Evolutionary conservation across 2,329 filamentous ascomycete genomes (phyloP).

Genomic region (Fulvia fulva): DNA sequence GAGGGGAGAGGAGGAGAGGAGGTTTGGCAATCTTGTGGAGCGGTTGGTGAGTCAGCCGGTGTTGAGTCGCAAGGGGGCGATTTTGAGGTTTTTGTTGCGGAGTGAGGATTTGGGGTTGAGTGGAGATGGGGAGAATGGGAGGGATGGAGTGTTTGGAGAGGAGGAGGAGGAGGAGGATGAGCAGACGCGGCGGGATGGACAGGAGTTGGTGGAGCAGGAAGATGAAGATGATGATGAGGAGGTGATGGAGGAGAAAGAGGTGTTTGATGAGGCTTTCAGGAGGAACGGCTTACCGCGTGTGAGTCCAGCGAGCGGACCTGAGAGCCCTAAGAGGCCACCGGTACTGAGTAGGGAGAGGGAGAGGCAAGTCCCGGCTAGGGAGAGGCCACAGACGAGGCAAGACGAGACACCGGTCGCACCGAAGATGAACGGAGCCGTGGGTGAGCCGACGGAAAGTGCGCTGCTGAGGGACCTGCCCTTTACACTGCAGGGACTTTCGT

Average conservation of each 20-base stretch:
- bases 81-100: conserved; percentile 84
- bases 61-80: conserved; percentile 93
- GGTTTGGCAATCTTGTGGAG: conserved; percentile 88
- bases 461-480: conserved; percentile 73
- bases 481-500: conserved; percentile 87
- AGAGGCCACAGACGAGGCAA: conserved; percentile 15
- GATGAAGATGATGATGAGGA: conserved; percentile 15
- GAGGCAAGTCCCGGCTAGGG: conserved; percentile 19
- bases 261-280: conserved; percentile 48
- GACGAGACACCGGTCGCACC: conserved; percentile 8
- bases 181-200: conserved; percentile 3
- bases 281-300: conserved; percentile 42
- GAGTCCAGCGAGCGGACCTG: conserved; percentile 23
- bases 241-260: conserved; percentile 22
- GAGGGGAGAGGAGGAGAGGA: conserved; percentile 71
- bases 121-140: too few species aligned
- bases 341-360: conserved; percentile 15
- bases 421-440: conserved; percentile 7
- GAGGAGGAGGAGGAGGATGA: conserved; percentile 6
- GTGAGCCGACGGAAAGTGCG: conserved; percentile 39
- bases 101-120: conserved; percentile 62
- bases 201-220: conserved; percentile 12
- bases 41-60: conserved; percentile 86
- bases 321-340: conserved; percentile 24
- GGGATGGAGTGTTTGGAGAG: conserved; percentile 7